Base-by-base conservation (phyloP, 345 rosid species). In the Durio zibethinus region DNA sequence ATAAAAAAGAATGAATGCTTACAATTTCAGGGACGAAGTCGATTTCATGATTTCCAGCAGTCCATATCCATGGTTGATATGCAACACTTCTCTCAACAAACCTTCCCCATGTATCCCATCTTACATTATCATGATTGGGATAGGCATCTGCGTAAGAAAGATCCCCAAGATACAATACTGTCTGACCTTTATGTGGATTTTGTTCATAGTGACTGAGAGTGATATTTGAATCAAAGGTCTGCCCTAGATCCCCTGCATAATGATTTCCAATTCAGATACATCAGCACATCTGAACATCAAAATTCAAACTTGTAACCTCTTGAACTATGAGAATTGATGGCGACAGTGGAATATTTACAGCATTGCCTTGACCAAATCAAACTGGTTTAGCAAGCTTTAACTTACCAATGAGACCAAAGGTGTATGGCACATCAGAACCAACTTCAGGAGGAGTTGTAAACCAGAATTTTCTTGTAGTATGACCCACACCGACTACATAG, bases 41-140 rank as follows among this genome's bases (percentile, higher is more conserved):
- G 15, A 93, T 20, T 85, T 95, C 99, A 20, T 93, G 98, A 85
- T 95, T 95, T 29, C 98, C 98, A 1, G 87, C 85, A 0, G 93
- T 89, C 99, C 99, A 95, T 81, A 95, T 93, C 98, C 99, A 95
- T 3, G 99, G 98, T 60, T 93, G 97, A 85, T 95, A 93, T 74
- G 99, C 98, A 73, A 72, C 87, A 54, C 87, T 92, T 82, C 98
- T 89, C 85, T 95, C 99, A 29, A 79, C 82, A 77, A 95, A 95
- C 83, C 98, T 89, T 77, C 87, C 99, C 98, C 98, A 95, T 57
- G 88, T 83, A 80, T 95, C 99, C 98, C 99, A 95, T 73, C 98
- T 86, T 10, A 47, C 84, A 73, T 92, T 93, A 77, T 95, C 94
- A 29, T 90, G 89, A 74, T 87, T 52, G 0, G 91, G 87, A 77